These are phyloP conservation scores for Ophiobolus disseminans DNA, from an alignment of 2,329 filamentous ascomycete genomes.

Conservation along the genomic window DNA sequence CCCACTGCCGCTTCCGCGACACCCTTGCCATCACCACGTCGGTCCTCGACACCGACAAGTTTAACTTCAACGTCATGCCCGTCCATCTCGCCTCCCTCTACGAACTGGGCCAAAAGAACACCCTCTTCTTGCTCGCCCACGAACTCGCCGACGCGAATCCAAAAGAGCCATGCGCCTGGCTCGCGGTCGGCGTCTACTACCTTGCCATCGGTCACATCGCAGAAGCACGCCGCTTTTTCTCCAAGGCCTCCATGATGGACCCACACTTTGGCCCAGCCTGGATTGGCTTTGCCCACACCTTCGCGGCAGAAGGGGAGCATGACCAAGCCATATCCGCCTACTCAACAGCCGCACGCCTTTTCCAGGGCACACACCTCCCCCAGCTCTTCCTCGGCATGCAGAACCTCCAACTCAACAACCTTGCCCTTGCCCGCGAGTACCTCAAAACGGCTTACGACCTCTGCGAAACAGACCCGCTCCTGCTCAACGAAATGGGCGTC, in stretches of 20 bases:
- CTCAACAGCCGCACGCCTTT: constrained; percentile 89
- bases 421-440: constrained; percentile 92
- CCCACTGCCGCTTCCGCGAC: constrained; percentile 90
- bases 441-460: constrained; percentile 85
- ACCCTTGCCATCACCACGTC: constrained; percentile 83
- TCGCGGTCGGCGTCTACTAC: constrained; percentile 96
- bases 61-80: constrained; percentile 88
- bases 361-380: constrained; percentile 95
- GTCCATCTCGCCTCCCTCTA: constrained; percentile 90
- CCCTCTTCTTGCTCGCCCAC: constrained; percentile 89
- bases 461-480: constrained; percentile 83
- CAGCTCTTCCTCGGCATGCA: constrained; percentile 98
- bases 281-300: constrained; percentile 99
- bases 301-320: constrained; percentile 95
- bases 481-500: constrained; percentile 94
- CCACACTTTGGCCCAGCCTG: constrained; percentile 96
- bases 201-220: constrained; percentile 87
- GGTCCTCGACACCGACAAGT: constrained; percentile 82
- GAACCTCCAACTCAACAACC: constrained; percentile 93
- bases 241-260: constrained; percentile 96
- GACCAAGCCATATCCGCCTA: constrained; percentile 98
- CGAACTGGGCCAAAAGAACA: constrained; percentile 84
- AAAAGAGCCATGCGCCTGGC: constrained; percentile 88
- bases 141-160: constrained; percentile 91
- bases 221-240: constrained; percentile 94